Evolutionary conservation across 768 basidiomycete species (phyloP).

Genomic region (Kwoniella sp.): DNA sequence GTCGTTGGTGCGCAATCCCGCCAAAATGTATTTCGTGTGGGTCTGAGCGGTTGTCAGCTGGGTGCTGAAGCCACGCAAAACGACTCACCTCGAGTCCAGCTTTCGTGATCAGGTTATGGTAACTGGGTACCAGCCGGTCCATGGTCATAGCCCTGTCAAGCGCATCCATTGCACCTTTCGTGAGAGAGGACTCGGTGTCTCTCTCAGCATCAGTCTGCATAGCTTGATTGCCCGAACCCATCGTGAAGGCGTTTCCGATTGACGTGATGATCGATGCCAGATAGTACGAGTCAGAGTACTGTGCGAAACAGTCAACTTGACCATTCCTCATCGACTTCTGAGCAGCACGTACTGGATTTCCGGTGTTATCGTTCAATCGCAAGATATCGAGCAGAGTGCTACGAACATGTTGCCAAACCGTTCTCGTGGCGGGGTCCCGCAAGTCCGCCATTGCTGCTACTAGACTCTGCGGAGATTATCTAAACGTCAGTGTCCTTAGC

Average conservation of each 20-base stretch:
- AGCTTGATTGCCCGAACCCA: conserved; percentile 47
- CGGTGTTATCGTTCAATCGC: conserved; percentile 92
- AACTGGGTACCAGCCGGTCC: conserved; percentile 90
- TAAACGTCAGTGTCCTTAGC: conserved; percentile 54
- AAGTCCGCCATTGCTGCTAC: conserved; percentile 79
- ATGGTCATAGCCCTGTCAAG: conserved; percentile 88
- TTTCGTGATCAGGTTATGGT: conserved; percentile 86
- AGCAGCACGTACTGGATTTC: conserved; percentile 64
- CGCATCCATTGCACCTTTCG: conserved; percentile 72
- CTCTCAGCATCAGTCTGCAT: conserved; percentile 7
- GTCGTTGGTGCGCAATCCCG: conserved; percentile 33
- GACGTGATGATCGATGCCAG: conserved; percentile 79
- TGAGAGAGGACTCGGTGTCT: conserved; percentile 49
- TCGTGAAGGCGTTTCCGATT: conserved; percentile 70
- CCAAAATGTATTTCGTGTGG: conserved; percentile 23
- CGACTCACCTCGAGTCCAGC: conserved; percentile 77
- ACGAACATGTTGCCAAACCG: conserved; percentile 76
- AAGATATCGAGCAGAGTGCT: conserved; percentile 86
- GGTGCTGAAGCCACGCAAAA: background rate
- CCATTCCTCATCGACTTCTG: background rate
- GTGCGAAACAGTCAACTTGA: background rate
- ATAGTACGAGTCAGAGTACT: conserved; percentile 91
- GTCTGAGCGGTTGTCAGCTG: conserved; percentile 9
- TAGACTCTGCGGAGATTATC: conserved; percentile 53
- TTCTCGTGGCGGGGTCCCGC: conserved; percentile 67